Evolutionary conservation across 768 basidiomycete genomes (phyloP).

Genomic region (Neoboletus subvelutipes): DNA sequence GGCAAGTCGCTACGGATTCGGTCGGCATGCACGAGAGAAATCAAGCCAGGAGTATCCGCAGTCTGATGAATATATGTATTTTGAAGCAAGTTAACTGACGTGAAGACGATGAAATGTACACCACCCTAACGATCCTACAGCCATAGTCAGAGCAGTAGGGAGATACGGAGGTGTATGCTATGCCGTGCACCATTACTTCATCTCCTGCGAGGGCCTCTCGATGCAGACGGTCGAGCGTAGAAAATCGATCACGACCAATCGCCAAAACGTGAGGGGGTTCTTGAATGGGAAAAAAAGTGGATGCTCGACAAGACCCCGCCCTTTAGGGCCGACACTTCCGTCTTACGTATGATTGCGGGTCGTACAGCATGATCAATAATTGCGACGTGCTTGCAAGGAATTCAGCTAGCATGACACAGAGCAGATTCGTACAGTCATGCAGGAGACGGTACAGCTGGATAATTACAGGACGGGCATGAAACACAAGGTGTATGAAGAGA

Average conservation of each 20-base stretch:
- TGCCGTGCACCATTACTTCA: slow-evolving; percentile 87
- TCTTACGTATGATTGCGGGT: too few species aligned
- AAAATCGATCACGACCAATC: slow-evolving; percentile 40
- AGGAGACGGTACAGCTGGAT: background rate
- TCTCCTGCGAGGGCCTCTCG: slow-evolving; percentile 82
- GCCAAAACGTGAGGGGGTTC: slow-evolving; percentile 48
- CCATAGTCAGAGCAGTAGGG: slow-evolving; percentile 56
- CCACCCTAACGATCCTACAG: slow-evolving; percentile 82
- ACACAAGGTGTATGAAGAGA: background rate
- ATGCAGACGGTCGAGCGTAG: slow-evolving; percentile 42
- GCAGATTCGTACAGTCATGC: background rate
- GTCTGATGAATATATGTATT: background rate
- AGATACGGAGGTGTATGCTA: slow-evolving; percentile 89
- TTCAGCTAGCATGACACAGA: background rate
- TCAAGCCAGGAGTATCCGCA: background rate
- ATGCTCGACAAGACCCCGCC: background rate
- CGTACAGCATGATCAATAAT: background rate
- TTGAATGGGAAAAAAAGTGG: background rate
- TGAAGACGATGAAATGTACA: slow-evolving; percentile 55
- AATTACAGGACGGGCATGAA: background rate
- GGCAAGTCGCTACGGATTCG: background rate
- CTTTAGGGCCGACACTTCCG: slow-evolving; percentile 38
- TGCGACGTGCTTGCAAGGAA: background rate
- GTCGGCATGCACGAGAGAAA: background rate
- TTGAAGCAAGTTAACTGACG: background rate